Percentiles rank a stretch among this genome's conserved stretches.
Evolutionary conservation across 176 grass and related monocot species (phyloP).

Genomic region (Zea luxurians): DNA sequence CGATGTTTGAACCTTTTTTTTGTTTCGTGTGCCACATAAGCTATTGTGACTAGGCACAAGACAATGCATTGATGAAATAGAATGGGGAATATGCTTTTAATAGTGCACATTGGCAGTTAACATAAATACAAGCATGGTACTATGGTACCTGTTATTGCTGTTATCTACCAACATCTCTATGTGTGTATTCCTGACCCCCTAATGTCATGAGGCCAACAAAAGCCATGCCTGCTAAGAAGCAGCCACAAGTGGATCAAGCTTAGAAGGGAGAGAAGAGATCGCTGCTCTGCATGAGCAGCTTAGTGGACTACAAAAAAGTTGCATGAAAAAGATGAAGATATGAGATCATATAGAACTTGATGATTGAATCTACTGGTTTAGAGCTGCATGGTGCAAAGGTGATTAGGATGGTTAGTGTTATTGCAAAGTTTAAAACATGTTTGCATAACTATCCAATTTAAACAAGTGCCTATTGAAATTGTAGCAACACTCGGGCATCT

Average conservation of each 20-base stretch:
- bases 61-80: conserved; percentile 20
- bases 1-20: conserved; percentile 25
- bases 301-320: conserved; percentile 64
- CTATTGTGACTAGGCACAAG: background rate
- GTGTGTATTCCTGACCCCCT: conserved; percentile 42
- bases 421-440: no score
- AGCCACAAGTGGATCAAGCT: conserved; percentile 41
- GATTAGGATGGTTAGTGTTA: background rate
- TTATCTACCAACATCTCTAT: conserved; percentile 39
- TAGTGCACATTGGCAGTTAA: conserved; percentile 11
- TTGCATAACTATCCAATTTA: no score
- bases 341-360: conserved; percentile 69
- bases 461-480: no score
- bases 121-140: conserved; percentile 17
- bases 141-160: conserved; percentile 17
- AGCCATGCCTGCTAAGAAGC: conserved; percentile 46
- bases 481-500: no score
- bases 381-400: conserved; percentile 82
- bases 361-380: conserved; percentile 63
- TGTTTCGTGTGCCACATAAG: background rate
- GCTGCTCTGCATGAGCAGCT: conserved; percentile 65
- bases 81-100: conserved; percentile 16
- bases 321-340: conserved; percentile 78
- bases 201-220: conserved; percentile 35
- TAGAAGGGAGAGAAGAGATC: conserved; percentile 74